Conservation (phyloP, 176 grass and related monocot genomes). For the Poa pratensis region DNA sequence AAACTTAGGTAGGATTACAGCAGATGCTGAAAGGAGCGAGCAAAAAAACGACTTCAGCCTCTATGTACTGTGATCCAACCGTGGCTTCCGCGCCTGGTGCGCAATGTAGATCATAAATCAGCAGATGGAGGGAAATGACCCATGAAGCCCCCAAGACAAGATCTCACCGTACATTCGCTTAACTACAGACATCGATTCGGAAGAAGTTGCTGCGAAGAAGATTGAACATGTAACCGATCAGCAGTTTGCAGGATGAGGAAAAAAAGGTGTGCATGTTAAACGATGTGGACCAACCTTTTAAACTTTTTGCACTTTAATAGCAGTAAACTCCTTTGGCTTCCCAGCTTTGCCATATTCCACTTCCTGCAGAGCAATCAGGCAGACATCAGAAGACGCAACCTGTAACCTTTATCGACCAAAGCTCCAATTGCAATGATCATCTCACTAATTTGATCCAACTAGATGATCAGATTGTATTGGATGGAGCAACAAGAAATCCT, state of each 20-base stretch:
- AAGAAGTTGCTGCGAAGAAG: conserved; percentile 24
- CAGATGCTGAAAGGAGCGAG: no score
- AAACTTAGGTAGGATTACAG: no score
- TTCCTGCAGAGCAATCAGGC: conserved; percentile 36
- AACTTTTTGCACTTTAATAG: conserved; percentile 60
- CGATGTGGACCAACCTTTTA: conserved; percentile 43
- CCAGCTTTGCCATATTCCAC: conserved; percentile 53
- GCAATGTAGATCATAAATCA: no score
- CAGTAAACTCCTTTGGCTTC: conserved; percentile 53
- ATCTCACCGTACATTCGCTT: no score
- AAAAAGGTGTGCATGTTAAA: not conserved
- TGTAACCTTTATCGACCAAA: not conserved
- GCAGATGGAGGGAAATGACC: no score
- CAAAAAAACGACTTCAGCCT: no score
- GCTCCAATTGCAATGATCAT: not conserved
- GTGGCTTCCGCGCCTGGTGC: no score
- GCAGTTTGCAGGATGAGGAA: no score
- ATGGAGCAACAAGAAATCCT: not conserved
- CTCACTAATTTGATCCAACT: not conserved
- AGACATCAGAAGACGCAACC: conserved; percentile 3
- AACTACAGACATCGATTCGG: no score
- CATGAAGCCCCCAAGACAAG: no score
- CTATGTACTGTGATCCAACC: no score
- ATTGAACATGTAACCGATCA: not conserved
- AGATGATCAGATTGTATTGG: not conserved